Base-by-base conservation (phyloP, 129 eudicot species). In the Chrysanthemum seticuspe region DNA sequence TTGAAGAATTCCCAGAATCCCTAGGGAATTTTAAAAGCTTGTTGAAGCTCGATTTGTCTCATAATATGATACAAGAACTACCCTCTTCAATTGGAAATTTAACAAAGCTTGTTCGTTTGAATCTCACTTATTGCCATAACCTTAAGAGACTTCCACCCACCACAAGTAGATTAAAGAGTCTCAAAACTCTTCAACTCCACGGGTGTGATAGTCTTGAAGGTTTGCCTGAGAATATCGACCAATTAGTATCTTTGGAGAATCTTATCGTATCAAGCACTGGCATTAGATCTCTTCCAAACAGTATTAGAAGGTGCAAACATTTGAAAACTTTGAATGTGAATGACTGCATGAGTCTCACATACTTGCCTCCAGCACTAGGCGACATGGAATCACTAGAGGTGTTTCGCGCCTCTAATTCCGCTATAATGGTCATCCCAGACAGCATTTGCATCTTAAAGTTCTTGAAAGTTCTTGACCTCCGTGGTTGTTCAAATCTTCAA, bases 31-130 rank as follows among this genome's bases (percentile, higher is more conserved):
- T 74, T 13, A 65, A 31, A 4, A 48, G 10, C 70, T 29, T 74
- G 52, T 53, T 19, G 9, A 53, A 29, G 15, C 79, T 75, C 56
- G 62, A 75, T 40, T 75, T 65, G 79, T 68, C 70, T 18, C 53
- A 68, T 53, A 75, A 68, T 75, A 27, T 60, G 49, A 75, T 75
- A 50, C 55, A 65, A 75, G 57, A 64, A 25, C 66, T 65, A 10
- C 79, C 79, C 14, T 29, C 72, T 11, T 68, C 72, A 13, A 50
- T 68, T 68, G 72, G 72, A 68, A 68, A 68, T 50, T 58, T 68
- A 49, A 50, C 47, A 10, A 68, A 50, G 47, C 72, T 68, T 50
- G 27, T 50, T 68, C 60, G 45, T 50, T 9, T 68, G 72, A 68
- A 68, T 68, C 72, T 68, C 36, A 68, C 72, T 13, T 68, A 49